These are phyloP conservation scores for Onygena corvina DNA, from an alignment of 2,329 filamentous ascomycete genomes.

Conservation along the genomic window DNA sequence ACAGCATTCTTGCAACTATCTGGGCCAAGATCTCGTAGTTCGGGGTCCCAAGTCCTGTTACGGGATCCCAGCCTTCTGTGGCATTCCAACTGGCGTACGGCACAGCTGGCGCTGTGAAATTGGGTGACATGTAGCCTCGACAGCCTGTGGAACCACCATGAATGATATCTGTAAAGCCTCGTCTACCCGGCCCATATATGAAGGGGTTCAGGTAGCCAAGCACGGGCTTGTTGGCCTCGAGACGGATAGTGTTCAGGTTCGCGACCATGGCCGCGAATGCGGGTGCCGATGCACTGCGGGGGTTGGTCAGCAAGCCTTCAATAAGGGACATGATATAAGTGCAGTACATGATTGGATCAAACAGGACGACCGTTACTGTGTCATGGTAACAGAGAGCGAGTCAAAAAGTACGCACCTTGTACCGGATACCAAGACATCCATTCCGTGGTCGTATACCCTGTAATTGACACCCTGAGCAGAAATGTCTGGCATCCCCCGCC, in stretches of 20 bases:
- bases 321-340: background rate
- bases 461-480: conserved; percentile 43
- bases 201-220: conserved; percentile 53
- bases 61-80: conserved; percentile 40
- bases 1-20: background rate
- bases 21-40: conserved; percentile 16
- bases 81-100: conserved; percentile 41
- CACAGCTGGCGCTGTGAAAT: conserved; percentile 29
- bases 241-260: conserved; percentile 51
- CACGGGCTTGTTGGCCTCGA: conserved; percentile 41
- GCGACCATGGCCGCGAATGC: conserved; percentile 52
- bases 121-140: conserved; percentile 29
- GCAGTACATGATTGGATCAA: too few species aligned
- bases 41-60: conserved; percentile 34
- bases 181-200: conserved; percentile 40
- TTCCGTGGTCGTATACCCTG: conserved; percentile 30
- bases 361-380: too few species aligned
- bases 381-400: background rate
- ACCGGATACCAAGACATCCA: conserved; percentile 34
- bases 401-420: conserved; percentile 28
- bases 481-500: conserved; percentile 51
- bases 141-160: conserved; percentile 38
- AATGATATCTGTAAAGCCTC: conserved; percentile 40
- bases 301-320: conserved; percentile 1
- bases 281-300: conserved; percentile 44